These are phyloP conservation scores for Penicillium paradoxum DNA, from an alignment of 495 filamentous ascomycete species.

Conservation along the genomic window DNA sequence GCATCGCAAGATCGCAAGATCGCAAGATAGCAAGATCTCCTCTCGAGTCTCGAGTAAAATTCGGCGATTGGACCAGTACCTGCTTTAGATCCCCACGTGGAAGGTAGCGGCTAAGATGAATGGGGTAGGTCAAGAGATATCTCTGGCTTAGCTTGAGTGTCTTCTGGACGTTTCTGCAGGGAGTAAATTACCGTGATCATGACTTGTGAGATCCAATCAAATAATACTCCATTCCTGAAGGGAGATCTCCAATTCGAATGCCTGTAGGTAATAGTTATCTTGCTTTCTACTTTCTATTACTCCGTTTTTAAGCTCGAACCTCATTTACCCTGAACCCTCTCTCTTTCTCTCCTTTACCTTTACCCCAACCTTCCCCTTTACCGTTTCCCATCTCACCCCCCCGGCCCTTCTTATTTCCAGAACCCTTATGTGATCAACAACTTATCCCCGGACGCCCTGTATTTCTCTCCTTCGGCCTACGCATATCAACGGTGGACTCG, in stretches of 20 bases:
- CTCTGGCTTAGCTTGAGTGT: neutral
- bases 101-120: conserved; percentile 6
- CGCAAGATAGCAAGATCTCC: too few species aligned
- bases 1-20: too few species aligned
- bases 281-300: neutral
- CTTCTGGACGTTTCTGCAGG: conserved; percentile 22
- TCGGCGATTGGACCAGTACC: conserved; percentile 28
- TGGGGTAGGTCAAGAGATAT: conserved; percentile 4
- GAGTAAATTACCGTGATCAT: too few species aligned
- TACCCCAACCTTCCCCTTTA: neutral
- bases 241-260: neutral
- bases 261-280: too few species aligned
- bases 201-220: too few species aligned
- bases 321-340: neutral
- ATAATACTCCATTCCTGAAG: conserved; percentile 4
- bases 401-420: conserved; percentile 1
- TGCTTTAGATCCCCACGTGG: conserved; percentile 28
- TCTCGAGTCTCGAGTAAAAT: conserved; percentile 4
- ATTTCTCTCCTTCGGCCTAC: neutral
- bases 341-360: neutral
- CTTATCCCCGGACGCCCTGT: neutral
- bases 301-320: neutral
- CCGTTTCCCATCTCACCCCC: neutral
- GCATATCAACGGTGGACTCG: neutral
- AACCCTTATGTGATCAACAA: conserved; percentile 5